Conservation (phyloP, 495 filamentous ascomycete species). For the Penicillium diatomitis region DNA sequence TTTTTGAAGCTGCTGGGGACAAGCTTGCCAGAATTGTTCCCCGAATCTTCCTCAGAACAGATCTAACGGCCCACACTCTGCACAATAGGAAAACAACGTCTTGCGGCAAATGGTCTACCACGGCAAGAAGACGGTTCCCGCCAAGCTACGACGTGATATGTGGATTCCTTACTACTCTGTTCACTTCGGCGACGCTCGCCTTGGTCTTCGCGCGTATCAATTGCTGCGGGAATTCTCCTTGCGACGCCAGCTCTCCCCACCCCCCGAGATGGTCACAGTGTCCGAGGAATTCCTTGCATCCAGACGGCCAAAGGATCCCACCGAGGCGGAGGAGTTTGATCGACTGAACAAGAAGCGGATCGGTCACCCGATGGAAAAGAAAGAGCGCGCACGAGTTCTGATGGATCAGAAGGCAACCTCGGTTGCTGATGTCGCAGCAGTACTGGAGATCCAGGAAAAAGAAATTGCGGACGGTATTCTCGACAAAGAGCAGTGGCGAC, state of each 20-base stretch:
- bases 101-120: conserved; percentile 74
- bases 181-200: conserved; percentile 50
- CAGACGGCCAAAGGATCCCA: conserved; percentile 53
- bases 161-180: conserved; percentile 79
- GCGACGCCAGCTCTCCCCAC: conserved; percentile 37
- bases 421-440: conserved; percentile 77
- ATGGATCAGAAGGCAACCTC: conserved; percentile 87
- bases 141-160: conserved; percentile 76
- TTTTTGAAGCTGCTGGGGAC: too few relatives aligned
- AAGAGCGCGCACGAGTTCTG: conserved; percentile 51
- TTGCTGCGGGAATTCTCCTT: conserved; percentile 70
- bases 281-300: conserved; percentile 36
- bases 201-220: conserved; percentile 68
- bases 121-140: conserved; percentile 81
- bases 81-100: conserved; percentile 50
- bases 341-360: conserved; percentile 34
- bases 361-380: conserved; percentile 39
- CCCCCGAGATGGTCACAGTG: conserved; percentile 41
- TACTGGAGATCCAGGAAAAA: conserved; percentile 50
- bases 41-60: background rate
- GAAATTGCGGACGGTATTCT: conserved; percentile 25
- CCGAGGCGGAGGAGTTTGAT: conserved; percentile 32
- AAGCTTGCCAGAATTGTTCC: too few relatives aligned
- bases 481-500: conserved; percentile 10
- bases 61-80: background rate